Conservation (phyloP, 768 basidiomycete species). For the Boletus vinaceobasis region DNA sequence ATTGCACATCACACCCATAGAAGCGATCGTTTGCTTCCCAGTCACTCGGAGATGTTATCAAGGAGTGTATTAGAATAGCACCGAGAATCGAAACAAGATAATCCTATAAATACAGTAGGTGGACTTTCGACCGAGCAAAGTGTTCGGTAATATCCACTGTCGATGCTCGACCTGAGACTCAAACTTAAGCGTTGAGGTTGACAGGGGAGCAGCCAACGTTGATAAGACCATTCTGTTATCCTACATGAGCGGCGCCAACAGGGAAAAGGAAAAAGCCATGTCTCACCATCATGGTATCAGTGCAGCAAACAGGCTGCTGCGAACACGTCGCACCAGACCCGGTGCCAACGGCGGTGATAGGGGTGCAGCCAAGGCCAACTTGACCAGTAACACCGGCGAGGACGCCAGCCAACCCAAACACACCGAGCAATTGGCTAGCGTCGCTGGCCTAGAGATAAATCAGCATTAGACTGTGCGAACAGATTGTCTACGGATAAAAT, state of each 20-base stretch:
- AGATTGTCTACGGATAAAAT: neutral
- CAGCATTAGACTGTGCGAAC: neutral
- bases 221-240: constrained; percentile 4
- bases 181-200: neutral
- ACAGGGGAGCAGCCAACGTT: constrained; percentile 9
- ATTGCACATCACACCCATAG: neutral
- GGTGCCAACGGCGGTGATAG: neutral
- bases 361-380: constrained; percentile 1
- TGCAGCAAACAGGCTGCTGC: constrained; percentile 15
- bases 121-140: neutral
- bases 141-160: neutral
- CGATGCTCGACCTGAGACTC: neutral
- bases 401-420: neutral
- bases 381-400: constrained; percentile 1
- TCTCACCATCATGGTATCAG: constrained; percentile 3
- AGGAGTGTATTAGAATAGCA: neutral
- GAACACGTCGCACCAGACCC: neutral
- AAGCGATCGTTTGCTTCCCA: neutral
- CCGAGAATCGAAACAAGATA: neutral
- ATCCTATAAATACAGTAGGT: neutral
- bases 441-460: neutral
- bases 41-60: neutral
- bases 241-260: fast-evolving
- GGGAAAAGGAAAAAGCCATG: neutral
- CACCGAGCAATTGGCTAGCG: neutral